phyloP scores from a whole-genome alignment of 2,329 filamentous ascomycete species.

The Epichloe uncinata region DNA sequence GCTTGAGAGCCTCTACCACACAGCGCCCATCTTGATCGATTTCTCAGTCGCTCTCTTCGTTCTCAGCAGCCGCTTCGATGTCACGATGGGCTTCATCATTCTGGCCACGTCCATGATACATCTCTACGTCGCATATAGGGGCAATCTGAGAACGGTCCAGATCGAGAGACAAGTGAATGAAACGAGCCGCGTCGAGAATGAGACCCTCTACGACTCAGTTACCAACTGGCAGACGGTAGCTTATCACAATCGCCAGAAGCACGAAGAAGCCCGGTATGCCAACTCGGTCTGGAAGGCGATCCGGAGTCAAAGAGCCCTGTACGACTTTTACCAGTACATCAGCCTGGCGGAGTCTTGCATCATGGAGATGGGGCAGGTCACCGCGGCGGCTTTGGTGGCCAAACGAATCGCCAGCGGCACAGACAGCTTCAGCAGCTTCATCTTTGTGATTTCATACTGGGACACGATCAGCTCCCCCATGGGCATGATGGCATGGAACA shows the following conservation, averaged over 20 bases:
- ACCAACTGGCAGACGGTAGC: slow-evolving; percentile 39
- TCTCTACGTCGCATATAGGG: slow-evolving; percentile 8
- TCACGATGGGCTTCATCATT: slow-evolving; percentile 11
- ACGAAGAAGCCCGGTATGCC: slow-evolving; percentile 13
- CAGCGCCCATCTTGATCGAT: slow-evolving; percentile 9
- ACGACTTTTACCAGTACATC: slow-evolving; percentile 6
- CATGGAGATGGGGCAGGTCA: slow-evolving; percentile 9
- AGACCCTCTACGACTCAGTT: slow-evolving; percentile 11
- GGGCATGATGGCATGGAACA: slow-evolving; percentile 18
- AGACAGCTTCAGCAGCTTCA: slow-evolving; percentile 30
- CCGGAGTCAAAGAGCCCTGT: slow-evolving; percentile 4
- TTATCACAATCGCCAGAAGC: slow-evolving; percentile 18
- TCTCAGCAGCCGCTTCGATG: slow-evolving; percentile 41
- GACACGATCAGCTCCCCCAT: slow-evolving; percentile 25
- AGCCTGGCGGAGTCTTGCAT: slow-evolving; percentile 6
- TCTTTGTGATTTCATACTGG: slow-evolving; percentile 56
- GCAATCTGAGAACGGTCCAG: slow-evolving; percentile 6
- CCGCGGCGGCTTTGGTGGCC: slow-evolving; percentile 4
- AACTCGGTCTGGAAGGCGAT: slow-evolving; percentile 5
- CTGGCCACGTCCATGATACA: slow-evolving; percentile 9
- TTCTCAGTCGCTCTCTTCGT: slow-evolving; percentile 39
- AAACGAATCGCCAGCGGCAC: slow-evolving; percentile 15
- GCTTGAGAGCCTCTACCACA: slow-evolving; percentile 33
- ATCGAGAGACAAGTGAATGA: slow-evolving; percentile 7
- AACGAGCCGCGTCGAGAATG: slow-evolving; percentile 8